These are phyloP conservation scores for Grigorovia humatica DNA, from an alignment of 805 yeast genomes.

Conservation along the genomic window DNA sequence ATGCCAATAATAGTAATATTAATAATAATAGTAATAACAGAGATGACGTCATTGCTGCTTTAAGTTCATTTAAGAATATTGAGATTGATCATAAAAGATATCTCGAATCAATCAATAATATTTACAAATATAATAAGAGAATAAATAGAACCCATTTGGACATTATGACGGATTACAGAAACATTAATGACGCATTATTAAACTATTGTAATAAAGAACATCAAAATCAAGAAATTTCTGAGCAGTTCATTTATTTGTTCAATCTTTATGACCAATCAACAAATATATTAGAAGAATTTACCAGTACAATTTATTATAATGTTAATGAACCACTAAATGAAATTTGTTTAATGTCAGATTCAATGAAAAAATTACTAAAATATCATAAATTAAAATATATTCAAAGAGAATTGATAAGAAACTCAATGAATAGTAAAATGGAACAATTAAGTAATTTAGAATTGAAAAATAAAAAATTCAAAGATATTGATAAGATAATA, in stretches of 20 bases:
- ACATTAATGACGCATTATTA: constrained; percentile 20
- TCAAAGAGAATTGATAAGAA: constrained; percentile 23
- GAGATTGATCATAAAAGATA: constrained; percentile 25
- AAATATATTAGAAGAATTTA: constrained; percentile 17
- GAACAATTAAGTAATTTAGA: constrained; percentile 20
- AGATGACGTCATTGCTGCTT: neutral
- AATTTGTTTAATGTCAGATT: constrained; percentile 23
- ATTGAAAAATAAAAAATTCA: constrained; percentile 16
- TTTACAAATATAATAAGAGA: constrained; percentile 22
- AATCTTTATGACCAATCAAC: constrained; percentile 21
- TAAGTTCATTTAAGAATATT: constrained; percentile 11
- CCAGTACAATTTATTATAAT: constrained; percentile 24
- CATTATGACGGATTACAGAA: constrained; percentile 17
- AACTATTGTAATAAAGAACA: constrained; percentile 17
- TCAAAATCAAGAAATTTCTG: constrained; percentile 20
- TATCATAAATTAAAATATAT: constrained; percentile 23
- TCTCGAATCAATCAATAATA: constrained; percentile 17
- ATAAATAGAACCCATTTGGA: constrained; percentile 21
- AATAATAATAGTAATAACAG: neutral
- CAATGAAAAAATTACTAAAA: constrained; percentile 23
- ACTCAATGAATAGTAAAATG: constrained; percentile 15
- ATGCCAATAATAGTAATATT: neutral
- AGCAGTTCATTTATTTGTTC: constrained; percentile 20
- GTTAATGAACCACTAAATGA: constrained; percentile 27
- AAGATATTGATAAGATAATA: constrained; percentile 16